A percentile compares a stretch with the other conserved stretches of the same genome.
Evolutionary conservation across 2,329 filamentous ascomycete species (phyloP).

Genomic region (Thyridium curvatum): DNA sequence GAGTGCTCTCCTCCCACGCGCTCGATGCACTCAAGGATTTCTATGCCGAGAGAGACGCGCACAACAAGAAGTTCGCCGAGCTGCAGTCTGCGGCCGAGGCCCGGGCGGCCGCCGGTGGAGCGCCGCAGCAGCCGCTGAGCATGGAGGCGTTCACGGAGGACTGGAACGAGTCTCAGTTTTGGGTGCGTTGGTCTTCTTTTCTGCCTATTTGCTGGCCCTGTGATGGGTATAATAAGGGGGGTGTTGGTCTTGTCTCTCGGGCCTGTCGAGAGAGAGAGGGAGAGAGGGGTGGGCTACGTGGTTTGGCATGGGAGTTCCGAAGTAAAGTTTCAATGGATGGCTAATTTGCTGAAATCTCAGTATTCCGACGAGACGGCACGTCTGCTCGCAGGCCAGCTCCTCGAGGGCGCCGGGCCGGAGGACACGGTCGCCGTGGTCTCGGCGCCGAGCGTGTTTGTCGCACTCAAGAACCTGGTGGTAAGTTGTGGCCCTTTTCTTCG

Average conservation of each 20-base stretch:
- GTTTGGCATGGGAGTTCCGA: no score
- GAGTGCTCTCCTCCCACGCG: conserved; percentile 58
- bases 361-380: conserved; percentile 68
- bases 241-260: background rate
- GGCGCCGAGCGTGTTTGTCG: conserved; percentile 71
- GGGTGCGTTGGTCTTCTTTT: conserved; percentile 44
- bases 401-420: conserved; percentile 50
- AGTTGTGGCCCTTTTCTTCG: conserved; percentile 3
- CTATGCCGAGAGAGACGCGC: conserved; percentile 64
- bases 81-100: conserved; percentile 57
- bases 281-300: no score
- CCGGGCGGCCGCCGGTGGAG: conserved; percentile 19
- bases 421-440: conserved; percentile 65
- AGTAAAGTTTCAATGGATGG: no score
- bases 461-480: conserved; percentile 54
- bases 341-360: conserved; percentile 26
- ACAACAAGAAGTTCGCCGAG: conserved; percentile 60
- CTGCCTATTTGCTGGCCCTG: no score
- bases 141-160: conserved; percentile 74
- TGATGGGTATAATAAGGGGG: background rate
- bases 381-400: conserved; percentile 56
- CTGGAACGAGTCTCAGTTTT: conserved; percentile 82
- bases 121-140: conserved; percentile 24
- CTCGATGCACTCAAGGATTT: conserved; percentile 68
- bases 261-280: no score